These are phyloP conservation scores for Clitoria ternatea DNA, from an alignment of 306 rosid species.

Conservation along the genomic window DNA sequence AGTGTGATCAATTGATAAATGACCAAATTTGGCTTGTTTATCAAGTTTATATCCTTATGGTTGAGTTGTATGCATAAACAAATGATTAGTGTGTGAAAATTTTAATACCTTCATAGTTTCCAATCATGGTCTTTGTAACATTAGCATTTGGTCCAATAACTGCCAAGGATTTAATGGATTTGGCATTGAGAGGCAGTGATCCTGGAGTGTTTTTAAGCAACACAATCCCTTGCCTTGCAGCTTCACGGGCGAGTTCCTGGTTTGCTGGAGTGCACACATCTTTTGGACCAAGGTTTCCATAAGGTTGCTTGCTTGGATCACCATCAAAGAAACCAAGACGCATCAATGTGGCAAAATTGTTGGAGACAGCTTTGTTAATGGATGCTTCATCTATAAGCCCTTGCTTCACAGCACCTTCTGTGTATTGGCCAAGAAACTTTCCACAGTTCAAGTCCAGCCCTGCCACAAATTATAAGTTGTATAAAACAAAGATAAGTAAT, in stretches of 20 bases:
- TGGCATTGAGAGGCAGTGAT: constrained; percentile 65
- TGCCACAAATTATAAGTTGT: constrained; percentile 25
- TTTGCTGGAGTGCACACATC: constrained; percentile 78
- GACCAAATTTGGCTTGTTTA: background rate
- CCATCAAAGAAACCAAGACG: constrained; percentile 96
- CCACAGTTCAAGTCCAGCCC: constrained; percentile 96
- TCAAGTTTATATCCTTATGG: background rate
- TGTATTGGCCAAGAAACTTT: constrained; percentile 50
- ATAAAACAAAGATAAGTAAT: background rate
- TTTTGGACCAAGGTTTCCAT: constrained; percentile 87
- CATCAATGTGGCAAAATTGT: constrained; percentile 83
- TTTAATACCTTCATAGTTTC: constrained; percentile 77
- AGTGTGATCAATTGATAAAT: background rate
- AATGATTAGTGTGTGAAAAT: background rate
- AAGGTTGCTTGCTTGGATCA: constrained; percentile 69
- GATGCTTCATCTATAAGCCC: constrained; percentile 73
- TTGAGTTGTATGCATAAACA: background rate
- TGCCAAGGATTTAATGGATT: constrained; percentile 72
- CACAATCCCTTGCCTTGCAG: constrained; percentile 97
- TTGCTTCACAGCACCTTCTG: constrained; percentile 79
- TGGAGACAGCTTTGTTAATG: constrained; percentile 67
- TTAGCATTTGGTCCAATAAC: constrained; percentile 94
- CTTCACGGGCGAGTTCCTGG: constrained; percentile 78
- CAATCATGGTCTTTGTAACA: constrained; percentile 86
- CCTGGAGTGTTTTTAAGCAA: constrained; percentile 69